These are phyloP conservation scores for Cajanus cajan DNA, from an alignment of 306 rosid species.

Conservation along the genomic window DNA sequence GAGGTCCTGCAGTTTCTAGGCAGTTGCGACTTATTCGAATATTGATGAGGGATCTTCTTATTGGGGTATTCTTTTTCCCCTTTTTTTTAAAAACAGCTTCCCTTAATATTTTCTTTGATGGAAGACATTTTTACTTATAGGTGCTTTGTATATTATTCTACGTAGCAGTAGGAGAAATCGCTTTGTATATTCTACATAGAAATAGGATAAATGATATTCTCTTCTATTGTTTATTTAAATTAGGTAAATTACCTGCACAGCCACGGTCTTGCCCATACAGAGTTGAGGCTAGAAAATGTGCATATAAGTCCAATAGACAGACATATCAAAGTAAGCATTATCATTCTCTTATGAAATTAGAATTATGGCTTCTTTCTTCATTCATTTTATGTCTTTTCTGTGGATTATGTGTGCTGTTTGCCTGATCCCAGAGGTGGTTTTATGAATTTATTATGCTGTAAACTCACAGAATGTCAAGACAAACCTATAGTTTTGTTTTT, in stretches of 20 bases:
- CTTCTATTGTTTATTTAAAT: conserved; percentile 28
- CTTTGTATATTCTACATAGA: not conserved
- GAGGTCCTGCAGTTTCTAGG: conserved; percentile 94
- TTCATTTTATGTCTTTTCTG: conserved; percentile 15
- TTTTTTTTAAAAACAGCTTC: not conserved
- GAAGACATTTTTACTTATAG: not conserved
- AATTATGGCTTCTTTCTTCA: conserved; percentile 5
- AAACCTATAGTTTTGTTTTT: conserved; percentile 8
- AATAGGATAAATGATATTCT: conserved; percentile 30
- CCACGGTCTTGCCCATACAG: conserved; percentile 99
- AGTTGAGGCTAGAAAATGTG: conserved; percentile 88
- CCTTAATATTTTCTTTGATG: conserved; percentile 1
- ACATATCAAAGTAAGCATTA: conserved; percentile 86
- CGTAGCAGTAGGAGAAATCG: no score
- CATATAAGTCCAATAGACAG: conserved; percentile 96
- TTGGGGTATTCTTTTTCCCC: conserved; percentile 62
- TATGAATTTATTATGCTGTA: conserved; percentile 3
- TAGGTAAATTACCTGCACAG: conserved; percentile 97
- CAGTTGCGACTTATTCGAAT: conserved; percentile 75
- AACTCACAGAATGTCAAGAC: conserved; percentile 12
- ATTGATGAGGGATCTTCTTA: conserved; percentile 97
- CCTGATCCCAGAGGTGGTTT: conserved; percentile 9
- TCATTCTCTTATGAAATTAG: not conserved
- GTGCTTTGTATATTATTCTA: not conserved
- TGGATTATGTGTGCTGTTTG: conserved; percentile 22